Conservation (phyloP, 371 early-diverging fungal genomes). For the Syncephalastrum monosporum region DNA sequence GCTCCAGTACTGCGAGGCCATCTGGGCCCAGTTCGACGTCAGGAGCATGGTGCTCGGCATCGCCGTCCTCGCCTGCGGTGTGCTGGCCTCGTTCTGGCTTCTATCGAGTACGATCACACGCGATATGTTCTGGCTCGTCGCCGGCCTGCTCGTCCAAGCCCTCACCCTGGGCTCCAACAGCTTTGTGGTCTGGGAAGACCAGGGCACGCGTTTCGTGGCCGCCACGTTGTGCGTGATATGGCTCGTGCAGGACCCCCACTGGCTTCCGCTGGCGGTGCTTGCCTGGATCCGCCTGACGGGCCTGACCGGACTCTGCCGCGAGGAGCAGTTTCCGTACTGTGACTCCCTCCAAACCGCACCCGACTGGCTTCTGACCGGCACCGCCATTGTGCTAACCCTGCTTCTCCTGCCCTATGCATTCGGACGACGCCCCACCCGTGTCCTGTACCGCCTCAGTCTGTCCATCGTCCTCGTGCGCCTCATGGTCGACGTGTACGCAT, state of each 20-base stretch:
- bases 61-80: constrained; percentile 27
- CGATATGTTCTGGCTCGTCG: constrained; percentile 1
- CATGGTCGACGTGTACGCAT: constrained; percentile 16
- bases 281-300: constrained; percentile 58
- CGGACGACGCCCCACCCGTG: too few species aligned
- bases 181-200: constrained; percentile 86
- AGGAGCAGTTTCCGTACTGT: constrained; percentile 82
- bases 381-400: too few species aligned
- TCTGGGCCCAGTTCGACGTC: constrained; percentile 94
- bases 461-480: constrained; percentile 18
- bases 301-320: constrained; percentile 81
- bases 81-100: constrained; percentile 6
- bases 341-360: constrained; percentile 25
- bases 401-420: too few species aligned
- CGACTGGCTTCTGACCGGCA: too few species aligned
- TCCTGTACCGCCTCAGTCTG: constrained; percentile 11
- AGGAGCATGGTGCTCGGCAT: constrained; percentile 65
- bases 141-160: constrained; percentile 44
- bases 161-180: constrained; percentile 83
- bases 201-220: constrained; percentile 54
- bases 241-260: constrained; percentile 7
- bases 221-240: constrained; percentile 30
- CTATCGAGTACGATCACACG: neutral
- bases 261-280: constrained; percentile 37
- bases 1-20: constrained; percentile 69